Evolutionary conservation across 2,329 filamentous ascomycete genomes (phyloP).

Genomic region (Fusarium piperis): DNA sequence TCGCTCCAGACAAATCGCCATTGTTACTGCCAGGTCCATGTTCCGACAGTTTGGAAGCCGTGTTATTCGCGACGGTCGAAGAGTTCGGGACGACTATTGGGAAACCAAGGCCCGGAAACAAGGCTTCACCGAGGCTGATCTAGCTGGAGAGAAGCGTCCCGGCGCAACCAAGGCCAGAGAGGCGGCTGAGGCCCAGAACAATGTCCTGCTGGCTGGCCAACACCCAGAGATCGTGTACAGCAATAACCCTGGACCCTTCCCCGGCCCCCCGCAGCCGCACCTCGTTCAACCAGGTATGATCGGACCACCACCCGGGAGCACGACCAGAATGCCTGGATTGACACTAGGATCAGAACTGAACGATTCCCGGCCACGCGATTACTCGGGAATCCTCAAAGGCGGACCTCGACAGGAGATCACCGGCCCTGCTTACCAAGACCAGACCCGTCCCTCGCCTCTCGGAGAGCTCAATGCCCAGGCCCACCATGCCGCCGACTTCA

Average conservation of each 20-base stretch:
- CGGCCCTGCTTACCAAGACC: slow-evolving; percentile 87
- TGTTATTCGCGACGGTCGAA: slow-evolving; percentile 86
- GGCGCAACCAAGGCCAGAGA: slow-evolving; percentile 90
- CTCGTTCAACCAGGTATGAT: slow-evolving; percentile 79
- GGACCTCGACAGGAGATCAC: slow-evolving; percentile 90
- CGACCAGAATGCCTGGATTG: slow-evolving; percentile 84
- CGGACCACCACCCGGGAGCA: slow-evolving; percentile 68
- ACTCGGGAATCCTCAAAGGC: slow-evolving; percentile 78
- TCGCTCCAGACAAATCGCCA: slow-evolving; percentile 96
- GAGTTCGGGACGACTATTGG: slow-evolving; percentile 98
- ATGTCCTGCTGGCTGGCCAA: slow-evolving; percentile 70
- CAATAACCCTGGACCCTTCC: slow-evolving; percentile 73
- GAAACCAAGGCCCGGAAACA: slow-evolving; percentile 97
- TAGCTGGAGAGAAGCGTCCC: slow-evolving; percentile 94
- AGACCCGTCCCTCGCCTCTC: slow-evolving; percentile 78
- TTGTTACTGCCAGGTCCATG: slow-evolving; percentile 97
- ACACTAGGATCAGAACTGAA: slow-evolving; percentile 81
- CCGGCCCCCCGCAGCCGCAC: slow-evolving; percentile 73
- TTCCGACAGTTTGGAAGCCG: slow-evolving; percentile 97
- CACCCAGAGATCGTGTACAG: slow-evolving; percentile 91
- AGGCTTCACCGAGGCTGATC: slow-evolving; percentile 96
- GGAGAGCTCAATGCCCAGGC: slow-evolving; percentile 87
- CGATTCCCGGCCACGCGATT: slow-evolving; percentile 81
- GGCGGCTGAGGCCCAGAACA: slow-evolving; percentile 74
- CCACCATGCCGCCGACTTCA: slow-evolving; percentile 89